Percentiles rank a stretch among this genome's conserved stretches.
Conservation (phyloP, 83 land plant species). For the Thuja plicata region DNA sequence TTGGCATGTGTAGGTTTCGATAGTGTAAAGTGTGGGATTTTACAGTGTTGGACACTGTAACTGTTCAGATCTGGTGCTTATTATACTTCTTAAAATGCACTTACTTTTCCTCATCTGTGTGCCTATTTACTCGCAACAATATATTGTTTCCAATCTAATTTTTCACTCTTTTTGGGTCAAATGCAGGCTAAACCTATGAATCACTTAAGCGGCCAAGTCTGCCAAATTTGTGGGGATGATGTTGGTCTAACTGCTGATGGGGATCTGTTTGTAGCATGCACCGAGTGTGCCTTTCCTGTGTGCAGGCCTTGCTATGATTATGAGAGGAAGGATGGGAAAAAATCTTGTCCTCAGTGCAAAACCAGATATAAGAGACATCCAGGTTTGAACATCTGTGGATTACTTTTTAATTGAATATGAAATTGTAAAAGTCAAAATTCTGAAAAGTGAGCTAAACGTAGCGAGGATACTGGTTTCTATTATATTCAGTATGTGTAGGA, state of each 20-base stretch:
- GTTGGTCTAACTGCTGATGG: slow-evolving; percentile 63
- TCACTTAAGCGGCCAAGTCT: slow-evolving; percentile 51
- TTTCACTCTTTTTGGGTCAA: neutral
- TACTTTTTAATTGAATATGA: neutral
- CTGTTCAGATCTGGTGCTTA: neutral
- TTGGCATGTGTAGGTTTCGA: neutral
- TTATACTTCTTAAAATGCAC: neutral
- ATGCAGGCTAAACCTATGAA: slow-evolving; percentile 18
- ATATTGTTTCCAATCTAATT: neutral
- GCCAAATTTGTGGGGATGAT: slow-evolving; percentile 76
- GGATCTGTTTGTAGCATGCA: slow-evolving; percentile 68
- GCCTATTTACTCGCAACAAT: neutral
- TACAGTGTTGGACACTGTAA: neutral
- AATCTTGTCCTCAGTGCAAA: slow-evolving; percentile 81
- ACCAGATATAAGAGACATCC: slow-evolving; percentile 72
- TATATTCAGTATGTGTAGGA: neutral
- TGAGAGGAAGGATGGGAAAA: slow-evolving; percentile 75
- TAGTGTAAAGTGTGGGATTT: too few relatives aligned
- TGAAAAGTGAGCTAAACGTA: neutral
- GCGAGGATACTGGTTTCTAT: neutral
- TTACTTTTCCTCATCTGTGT: neutral
- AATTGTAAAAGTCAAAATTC: neutral
- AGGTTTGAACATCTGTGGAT: slow-evolving; percentile 28
- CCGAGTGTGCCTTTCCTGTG: slow-evolving; percentile 70
- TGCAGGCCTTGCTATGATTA: slow-evolving; percentile 84